These are phyloP conservation scores for Crucibulum laeve DNA, from an alignment of 768 basidiomycete genomes.

Conservation along the genomic window DNA sequence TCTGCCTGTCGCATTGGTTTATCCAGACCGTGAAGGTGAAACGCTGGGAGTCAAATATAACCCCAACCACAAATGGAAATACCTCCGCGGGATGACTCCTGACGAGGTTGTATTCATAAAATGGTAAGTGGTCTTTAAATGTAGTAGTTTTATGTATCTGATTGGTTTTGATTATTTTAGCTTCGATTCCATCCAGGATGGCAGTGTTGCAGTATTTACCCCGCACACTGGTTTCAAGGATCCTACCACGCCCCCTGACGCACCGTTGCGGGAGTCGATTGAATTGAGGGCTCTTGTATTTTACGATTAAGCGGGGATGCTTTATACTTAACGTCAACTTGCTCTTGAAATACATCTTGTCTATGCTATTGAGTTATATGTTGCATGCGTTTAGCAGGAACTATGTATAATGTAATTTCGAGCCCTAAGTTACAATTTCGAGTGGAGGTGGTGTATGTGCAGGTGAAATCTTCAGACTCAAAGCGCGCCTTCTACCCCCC, in stretches of 20 bases:
- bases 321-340: too few relatives aligned
- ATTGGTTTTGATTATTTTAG: constrained; percentile 8
- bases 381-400: too few relatives aligned
- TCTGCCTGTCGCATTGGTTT: constrained; percentile 39
- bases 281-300: constrained; percentile 64
- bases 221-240: constrained; percentile 65
- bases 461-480: too few relatives aligned
- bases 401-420: too few relatives aligned
- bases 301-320: too few relatives aligned
- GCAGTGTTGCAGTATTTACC: constrained; percentile 48
- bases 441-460: too few relatives aligned
- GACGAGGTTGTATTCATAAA: constrained; percentile 52
- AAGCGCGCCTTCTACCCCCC: constrained; percentile 2
- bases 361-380: too few relatives aligned
- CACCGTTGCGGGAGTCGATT: constrained; percentile 52
- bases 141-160: constrained; percentile 1
- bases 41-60: constrained; percentile 42
- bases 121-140: constrained; percentile 29
- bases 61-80: constrained; percentile 49
- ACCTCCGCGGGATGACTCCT: constrained; percentile 38
- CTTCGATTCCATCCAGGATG: constrained; percentile 32
- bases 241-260: constrained; percentile 43
- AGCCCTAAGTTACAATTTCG: too few relatives aligned
- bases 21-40: constrained; percentile 49
- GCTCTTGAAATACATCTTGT: too few relatives aligned